phyloP scores from a whole-genome alignment of 1,139 yeast genomes.

The Waltiozyma sp. region DNA sequence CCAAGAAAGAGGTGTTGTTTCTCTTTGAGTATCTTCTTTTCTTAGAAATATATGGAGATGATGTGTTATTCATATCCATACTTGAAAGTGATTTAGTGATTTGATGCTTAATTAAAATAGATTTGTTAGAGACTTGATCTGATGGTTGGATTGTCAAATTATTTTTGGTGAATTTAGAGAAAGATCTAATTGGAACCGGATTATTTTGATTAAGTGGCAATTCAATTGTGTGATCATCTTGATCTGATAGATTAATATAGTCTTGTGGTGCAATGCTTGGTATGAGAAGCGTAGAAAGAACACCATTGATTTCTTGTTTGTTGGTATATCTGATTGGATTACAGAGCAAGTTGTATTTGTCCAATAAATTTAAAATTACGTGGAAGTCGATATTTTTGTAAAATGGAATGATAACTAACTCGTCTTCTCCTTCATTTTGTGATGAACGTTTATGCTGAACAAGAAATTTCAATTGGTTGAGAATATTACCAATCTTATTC shows the following conservation, averaged over 20 bases:
- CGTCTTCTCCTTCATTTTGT: neutral
- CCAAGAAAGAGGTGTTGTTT: neutral
- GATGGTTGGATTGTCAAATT: neutral
- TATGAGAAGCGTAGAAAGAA: neutral
- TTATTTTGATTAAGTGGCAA: neutral
- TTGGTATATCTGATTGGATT: constrained; percentile 15
- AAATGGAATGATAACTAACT: constrained; percentile 15
- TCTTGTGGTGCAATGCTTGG: neutral
- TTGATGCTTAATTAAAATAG: neutral
- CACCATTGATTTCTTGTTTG: constrained; percentile 4
- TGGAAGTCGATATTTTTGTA: constrained; percentile 13
- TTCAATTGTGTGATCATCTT: neutral
- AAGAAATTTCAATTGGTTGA: constrained; percentile 13
- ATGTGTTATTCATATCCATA: neutral
- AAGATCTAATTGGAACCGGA: neutral
- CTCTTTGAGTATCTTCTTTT: neutral
- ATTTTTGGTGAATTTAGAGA: neutral
- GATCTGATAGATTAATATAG: neutral
- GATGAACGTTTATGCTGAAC: neutral
- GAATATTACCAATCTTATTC: constrained; percentile 18
- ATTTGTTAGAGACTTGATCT: neutral
- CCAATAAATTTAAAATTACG: constrained; percentile 12
- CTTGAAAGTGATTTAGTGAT: neutral
- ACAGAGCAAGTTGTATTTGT: constrained; percentile 12
- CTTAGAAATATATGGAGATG: neutral